Evolutionary conservation across 768 basidiomycete genomes (phyloP), one percentile per base, ranked within the genome.

Genomic region (Leucocoprinus sp.): DNA sequence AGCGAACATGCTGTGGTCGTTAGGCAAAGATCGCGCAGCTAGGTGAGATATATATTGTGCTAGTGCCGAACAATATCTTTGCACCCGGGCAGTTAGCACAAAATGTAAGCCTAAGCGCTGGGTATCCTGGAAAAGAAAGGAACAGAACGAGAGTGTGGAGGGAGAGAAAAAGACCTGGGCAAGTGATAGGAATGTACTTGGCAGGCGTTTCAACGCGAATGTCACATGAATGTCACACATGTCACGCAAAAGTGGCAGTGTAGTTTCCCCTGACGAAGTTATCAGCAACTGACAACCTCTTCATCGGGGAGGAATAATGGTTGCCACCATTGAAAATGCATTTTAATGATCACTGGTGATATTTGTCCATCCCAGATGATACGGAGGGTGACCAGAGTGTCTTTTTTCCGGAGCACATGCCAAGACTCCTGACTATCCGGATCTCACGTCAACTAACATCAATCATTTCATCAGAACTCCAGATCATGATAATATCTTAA

Each of bases 1-100:
- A 48, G 61, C 55, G 48, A 62, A 55, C 59, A 59, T 60, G 38
- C 24, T 50, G 46, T 28, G 44, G 22, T 42, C 37, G 52, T 37
- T 50, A 48, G 41, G 49, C 40, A 49, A 26, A 50, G 43, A 37
- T 51, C 48, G 51, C 51, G 43, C 51, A 38, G 45, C 35, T 33
- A 37, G 40, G 35, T 15, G 42, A 27, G 41, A 12, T 17, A n/a
- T 8, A 17, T 9, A 26, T 37, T 28, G 11, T 24, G 42, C 35
- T 26, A 45, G 43, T 11, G 28, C 12, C 33, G 23, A 19, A 21
- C 17, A 18, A 14, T 18, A 2, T 31, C 11, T 4, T 8, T 31
- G 31, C 11, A n/a, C 14, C 31, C 11, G n/a, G 11, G 4, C 31
- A 31, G n/a, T 4, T 14, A 14, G 31, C 6, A 31, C 4, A 12